These are phyloP conservation scores for Phaseolus lunatus DNA, from an alignment of 306 rosid genomes.

Conservation along the genomic window DNA sequence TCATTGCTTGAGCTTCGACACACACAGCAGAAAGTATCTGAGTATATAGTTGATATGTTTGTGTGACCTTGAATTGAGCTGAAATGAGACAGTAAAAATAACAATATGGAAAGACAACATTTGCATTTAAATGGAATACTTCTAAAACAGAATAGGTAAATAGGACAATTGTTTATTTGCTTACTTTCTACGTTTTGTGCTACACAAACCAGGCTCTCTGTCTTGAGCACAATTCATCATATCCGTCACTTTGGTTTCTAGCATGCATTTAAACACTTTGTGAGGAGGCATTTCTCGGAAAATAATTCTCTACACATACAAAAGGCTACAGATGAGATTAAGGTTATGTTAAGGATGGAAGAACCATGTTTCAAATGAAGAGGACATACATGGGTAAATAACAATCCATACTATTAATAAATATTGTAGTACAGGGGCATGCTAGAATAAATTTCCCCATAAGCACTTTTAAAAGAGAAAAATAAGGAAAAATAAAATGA, in stretches of 20 bases:
- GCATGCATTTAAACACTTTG: slow-evolving; percentile 45
- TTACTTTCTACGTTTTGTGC: slow-evolving; percentile 54
- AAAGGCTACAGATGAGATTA: slow-evolving; percentile 28
- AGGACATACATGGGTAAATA: not conserved
- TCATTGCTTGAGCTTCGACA: slow-evolving; percentile 67
- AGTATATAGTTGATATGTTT: slow-evolving; percentile 42
- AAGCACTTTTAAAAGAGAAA: too few relatives aligned
- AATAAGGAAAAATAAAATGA: too few relatives aligned
- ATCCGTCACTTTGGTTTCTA: slow-evolving; percentile 50
- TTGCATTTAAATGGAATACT: slow-evolving; percentile 30
- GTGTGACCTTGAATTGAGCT: slow-evolving; percentile 56
- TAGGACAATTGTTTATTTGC: slow-evolving; percentile 35
- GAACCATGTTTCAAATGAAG: slow-evolving; percentile 25
- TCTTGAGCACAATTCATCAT: slow-evolving; percentile 51
- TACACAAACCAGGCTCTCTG: slow-evolving; percentile 48
- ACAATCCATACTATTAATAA: not conserved
- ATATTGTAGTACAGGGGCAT: not conserved
- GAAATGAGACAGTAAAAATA: slow-evolving; percentile 43
- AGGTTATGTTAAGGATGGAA: slow-evolving; percentile 7
- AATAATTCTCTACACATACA: slow-evolving; percentile 45
- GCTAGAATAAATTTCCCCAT: too few relatives aligned
- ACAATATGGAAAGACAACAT: slow-evolving; percentile 19
- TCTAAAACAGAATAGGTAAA: slow-evolving; percentile 19
- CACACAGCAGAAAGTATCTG: slow-evolving; percentile 68
- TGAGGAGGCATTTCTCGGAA: slow-evolving; percentile 34